Base-by-base conservation (phyloP, 148 eudicot genomes). In the Tetragonia tetragonoides region DNA sequence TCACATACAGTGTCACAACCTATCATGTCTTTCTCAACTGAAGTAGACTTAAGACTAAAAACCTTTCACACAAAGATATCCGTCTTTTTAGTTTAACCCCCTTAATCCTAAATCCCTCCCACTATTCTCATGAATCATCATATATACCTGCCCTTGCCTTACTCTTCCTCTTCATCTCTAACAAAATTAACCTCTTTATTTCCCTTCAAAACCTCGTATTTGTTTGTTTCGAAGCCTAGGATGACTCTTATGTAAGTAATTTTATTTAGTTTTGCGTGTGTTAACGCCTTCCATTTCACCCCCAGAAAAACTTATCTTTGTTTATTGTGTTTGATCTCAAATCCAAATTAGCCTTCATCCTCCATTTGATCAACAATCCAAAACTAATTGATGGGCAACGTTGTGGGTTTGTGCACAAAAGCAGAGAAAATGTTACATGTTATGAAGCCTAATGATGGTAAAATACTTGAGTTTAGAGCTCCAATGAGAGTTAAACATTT, bases 1-100 rank as follows among this genome's bases (percentile, higher is more conserved):
- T 28, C 16, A 59, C n/a, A n/a, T n/a, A n/a, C 47, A 57, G 16
- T 59, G 21, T 60, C 46, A 41, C 47, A 42, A 23, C 78, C 80
- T 75, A 75, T 78, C 81, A 74, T 37, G 64, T 66, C 78, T 66
- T 73, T 68, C 70, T 67, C 24, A 77, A 73, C 75, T 66, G 23
- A 82, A 77, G 41, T 67, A 44, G 68, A 70, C 81, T 73, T 78
- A 72, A 68, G 59, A 51, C 39, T 2, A 28, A 8, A 24, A 64
- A 18, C 68, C 62, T 20, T 60, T 78, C 85, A 82, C 81, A 82
- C 85, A 82, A 74, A 82, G 79, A 21, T 74, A 28, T 47, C 85
- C 85, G 66, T 78, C 47, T 78, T 82, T 82, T 74, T 82, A 78
- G 85, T 69, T 75, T 41, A 82, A 68, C 76, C 44, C 40, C 65